Conservation (phyloP, 192 early-diverging fungal species). For the Thamnidium elegans region DNA sequence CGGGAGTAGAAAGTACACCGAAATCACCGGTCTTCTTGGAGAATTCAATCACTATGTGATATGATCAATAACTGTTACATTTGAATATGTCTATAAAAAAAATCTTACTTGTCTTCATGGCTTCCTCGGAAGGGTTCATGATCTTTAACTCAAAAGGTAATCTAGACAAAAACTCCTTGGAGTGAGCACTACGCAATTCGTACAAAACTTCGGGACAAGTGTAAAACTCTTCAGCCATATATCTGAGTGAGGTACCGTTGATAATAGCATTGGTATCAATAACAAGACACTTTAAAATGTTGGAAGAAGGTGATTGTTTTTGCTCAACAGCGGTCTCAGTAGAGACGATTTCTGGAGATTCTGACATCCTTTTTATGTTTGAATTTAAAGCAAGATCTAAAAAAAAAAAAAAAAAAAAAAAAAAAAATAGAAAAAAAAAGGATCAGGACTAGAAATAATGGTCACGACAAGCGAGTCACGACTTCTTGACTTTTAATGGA, state of each 20-base stretch:
- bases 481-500: no score
- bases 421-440: not conserved
- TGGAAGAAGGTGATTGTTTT: not conserved
- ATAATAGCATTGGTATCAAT: constrained; percentile 76
- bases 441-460: no score
- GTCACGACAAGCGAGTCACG: no score
- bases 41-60: constrained; percentile 69
- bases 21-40: constrained; percentile 92
- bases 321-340: not conserved
- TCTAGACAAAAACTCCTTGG: constrained; percentile 57
- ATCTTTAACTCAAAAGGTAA: constrained; percentile 65
- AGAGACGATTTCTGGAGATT: not conserved
- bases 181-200: constrained; percentile 77
- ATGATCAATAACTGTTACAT: constrained; percentile 22
- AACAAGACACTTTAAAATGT: constrained; percentile 41
- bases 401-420: not conserved
- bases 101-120: constrained; percentile 54
- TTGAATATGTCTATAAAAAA: not conserved
- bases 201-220: constrained; percentile 85
- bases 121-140: constrained; percentile 59
- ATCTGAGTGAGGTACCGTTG: constrained; percentile 56
- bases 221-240: constrained; percentile 69
- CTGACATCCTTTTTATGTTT: not conserved
- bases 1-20: constrained; percentile 69
- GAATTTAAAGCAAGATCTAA: not conserved